Evolutionary conservation across 345 rosid species (phyloP), one percentile per base, ranked within the genome.

Genomic region (Pelargonium nanum): DNA sequence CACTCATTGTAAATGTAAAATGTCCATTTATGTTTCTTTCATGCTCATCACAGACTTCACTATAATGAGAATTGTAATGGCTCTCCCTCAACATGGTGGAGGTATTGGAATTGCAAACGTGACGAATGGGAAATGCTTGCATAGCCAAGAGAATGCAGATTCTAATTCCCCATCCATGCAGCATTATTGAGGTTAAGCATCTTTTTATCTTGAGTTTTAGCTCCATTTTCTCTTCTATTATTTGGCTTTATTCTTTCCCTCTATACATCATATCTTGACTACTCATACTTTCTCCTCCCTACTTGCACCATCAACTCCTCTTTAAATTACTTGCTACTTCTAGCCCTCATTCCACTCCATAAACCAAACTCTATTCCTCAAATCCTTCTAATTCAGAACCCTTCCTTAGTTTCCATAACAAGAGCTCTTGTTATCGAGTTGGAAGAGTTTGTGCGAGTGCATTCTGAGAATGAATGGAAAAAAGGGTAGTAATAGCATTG

Each of bases 181-280:
- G 58, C 83, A 80, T 78, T 83, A 75, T 80, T 80, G 88, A 78
- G 61, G 63, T 52, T 72, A 74, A 78, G 85, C 85, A 80, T 83
- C 88, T 80, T 76, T 53, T 57, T 78, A 75, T 76, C 78, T 50
- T 60, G 24, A 62, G 62, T 34, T 77, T 55, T 67, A 48, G 63
- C 73, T 77, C 68, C 75, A 71, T 74, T 63, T 67, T 69, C 68
- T 65, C 73, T 77, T 68, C 70, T 67, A 77, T 76, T 77, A 77
- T 83, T 77, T 21, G 5, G 69, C 40, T 72, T 80, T 70, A 69
- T 78, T 77, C 74, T 61, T 57, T 65, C 28, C 55, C 62, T 57
- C 63, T 55, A 19, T 40, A 56, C 62, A 56, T 68, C 67, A 55
- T 68, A 72, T 70, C 63, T 53, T 59, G 75, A 82, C 79, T 62